A percentile compares a stretch with the other conserved stretches of the same genome.
These are phyloP conservation scores for Tulasnella calospora DNA, from an alignment of 768 basidiomycete genomes.

Conservation along the genomic window DNA sequence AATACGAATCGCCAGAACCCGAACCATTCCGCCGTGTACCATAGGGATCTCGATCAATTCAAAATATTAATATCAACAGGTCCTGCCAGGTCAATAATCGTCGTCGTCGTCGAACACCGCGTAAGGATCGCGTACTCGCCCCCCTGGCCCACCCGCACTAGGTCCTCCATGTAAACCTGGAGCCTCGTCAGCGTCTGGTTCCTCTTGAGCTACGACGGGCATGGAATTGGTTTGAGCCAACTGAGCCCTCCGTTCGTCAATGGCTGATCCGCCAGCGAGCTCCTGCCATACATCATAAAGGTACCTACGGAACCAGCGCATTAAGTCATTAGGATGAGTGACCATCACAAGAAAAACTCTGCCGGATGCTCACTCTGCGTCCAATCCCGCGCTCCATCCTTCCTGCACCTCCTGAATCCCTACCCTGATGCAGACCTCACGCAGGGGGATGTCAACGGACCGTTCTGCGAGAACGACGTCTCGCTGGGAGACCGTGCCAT, in stretches of 20 bases:
- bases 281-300: constrained; percentile 21
- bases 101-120: background rate
- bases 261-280: constrained; percentile 17
- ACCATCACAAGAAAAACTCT: background rate
- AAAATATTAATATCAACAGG: background rate
- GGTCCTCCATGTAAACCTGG: background rate
- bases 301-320: background rate
- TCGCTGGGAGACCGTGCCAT: constrained; percentile 5
- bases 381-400: constrained; percentile 21
- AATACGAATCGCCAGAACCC: background rate
- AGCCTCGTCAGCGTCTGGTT: background rate
- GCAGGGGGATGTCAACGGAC: background rate
- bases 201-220: background rate
- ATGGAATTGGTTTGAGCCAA: background rate
- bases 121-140: background rate
- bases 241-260: constrained; percentile 14
- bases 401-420: constrained; percentile 12
- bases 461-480: background rate
- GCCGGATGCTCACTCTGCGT: constrained; percentile 19
- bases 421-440: constrained; percentile 13
- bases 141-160: background rate
- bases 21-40: background rate
- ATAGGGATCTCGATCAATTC: background rate
- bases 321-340: background rate
- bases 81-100: background rate